phyloP scores from a whole-genome alignment of 768 basidiomycete species.

The Gymnopilus dilepis region DNA sequence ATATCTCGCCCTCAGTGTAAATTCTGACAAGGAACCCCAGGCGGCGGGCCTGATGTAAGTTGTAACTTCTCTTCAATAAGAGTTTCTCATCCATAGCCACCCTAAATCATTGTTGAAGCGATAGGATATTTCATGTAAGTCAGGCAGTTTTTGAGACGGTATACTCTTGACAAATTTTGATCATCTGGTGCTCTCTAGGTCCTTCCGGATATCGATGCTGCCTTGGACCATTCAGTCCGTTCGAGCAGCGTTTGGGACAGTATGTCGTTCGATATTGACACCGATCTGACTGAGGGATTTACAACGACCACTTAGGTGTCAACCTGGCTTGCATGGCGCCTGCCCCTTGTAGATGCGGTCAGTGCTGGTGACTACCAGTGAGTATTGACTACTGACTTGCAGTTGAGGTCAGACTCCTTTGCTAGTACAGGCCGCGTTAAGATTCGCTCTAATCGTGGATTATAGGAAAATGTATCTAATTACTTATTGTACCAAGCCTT shows the following conservation, averaged over 20 bases:
- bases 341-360: background rate
- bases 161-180: background rate
- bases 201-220: slow-evolving; percentile 3
- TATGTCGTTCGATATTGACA: background rate
- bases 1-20: background rate
- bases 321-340: background rate
- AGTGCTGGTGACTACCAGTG: too few species aligned
- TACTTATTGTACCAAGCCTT: too few species aligned
- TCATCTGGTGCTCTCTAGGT: background rate
- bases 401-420: too few species aligned
- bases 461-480: too few species aligned
- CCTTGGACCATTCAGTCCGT: background rate
- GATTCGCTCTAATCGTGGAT: too few species aligned
- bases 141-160: background rate
- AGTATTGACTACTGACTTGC: too few species aligned
- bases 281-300: too few species aligned
- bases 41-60: slow-evolving; percentile 14
- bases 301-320: too few species aligned
- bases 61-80: too few species aligned
- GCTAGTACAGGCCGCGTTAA: too few species aligned
- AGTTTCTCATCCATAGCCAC: too few species aligned
- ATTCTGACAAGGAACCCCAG: background rate
- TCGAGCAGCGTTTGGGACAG: background rate
- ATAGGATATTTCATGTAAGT: background rate
- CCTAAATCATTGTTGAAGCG: too few species aligned